Base-by-base conservation (phyloP, 208 protist species). In the Phytomonas francai region DNA sequence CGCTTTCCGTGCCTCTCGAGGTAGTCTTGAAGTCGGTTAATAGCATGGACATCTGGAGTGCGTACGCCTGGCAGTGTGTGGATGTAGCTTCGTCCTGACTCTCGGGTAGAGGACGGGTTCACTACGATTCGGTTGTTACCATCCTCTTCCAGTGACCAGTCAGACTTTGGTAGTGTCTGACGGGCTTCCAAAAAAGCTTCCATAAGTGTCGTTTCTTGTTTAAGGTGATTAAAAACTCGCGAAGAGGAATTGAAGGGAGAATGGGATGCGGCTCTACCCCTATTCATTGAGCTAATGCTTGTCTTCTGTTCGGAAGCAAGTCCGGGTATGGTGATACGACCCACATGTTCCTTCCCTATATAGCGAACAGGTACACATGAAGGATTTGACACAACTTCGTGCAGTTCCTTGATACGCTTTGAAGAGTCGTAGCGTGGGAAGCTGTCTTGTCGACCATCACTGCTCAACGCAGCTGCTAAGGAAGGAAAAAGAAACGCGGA, bases 1-100 rank as follows among this genome's bases (percentile, higher is more conserved):
- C 72, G 57, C 68, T 88, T 92, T 45, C 91, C 91, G 70, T 96
- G 80, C 0, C 91, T 85, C 73, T 96, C 88, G n/a, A 96, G 67
- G 71, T 92, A 96, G 76, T 96, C 91, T 3, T 75, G 72, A 16
- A 94, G 70, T 2, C 91, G 81, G 28, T 74, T 57, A 22, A 77
- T 51, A 7, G 78, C 80, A 58, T 77, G 73, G 11, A 33, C 59
- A 60, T 96, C 91, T 0, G 85, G 82, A 30, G 72, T 67, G 11
- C 91, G 81, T 39, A 93, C 86, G 14, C 77, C 77, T n/a, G 81
- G 54, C 25, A 96, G 77, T 19, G 91, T 93, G 78, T 95, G 90
- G 3, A 85, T 77, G 66, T 95, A 95, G 65, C 80, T 85, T 30
- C 71, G 73, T 31, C 71, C 77, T 7, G 68, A 59, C 32, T 60